A percentile compares a stretch with the other conserved stretches of the same genome.
These are phyloP conservation scores for Aspergillus pseudoviridinutans DNA, from an alignment of 2,329 filamentous ascomycete genomes.

Conservation along the genomic window DNA sequence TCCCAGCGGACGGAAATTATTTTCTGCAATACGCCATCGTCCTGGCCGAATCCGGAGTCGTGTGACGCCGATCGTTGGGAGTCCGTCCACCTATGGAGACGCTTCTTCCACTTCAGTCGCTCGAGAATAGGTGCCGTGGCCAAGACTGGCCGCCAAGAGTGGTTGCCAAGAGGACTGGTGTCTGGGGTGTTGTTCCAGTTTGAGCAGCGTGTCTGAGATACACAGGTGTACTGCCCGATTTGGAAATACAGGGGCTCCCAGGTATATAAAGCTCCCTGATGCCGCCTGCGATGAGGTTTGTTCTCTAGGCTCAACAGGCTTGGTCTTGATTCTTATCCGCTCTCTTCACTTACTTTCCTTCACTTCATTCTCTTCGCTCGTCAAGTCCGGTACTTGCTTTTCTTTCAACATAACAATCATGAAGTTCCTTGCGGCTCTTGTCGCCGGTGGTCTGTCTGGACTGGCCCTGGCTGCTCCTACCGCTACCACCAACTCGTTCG, in stretches of 20 bases:
- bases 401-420: neutral
- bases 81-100: neutral
- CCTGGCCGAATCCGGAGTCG: neutral
- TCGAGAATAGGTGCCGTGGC: neutral
- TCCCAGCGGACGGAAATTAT: neutral
- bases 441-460: slow-evolving; percentile 14
- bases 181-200: neutral
- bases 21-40: neutral
- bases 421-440: neutral
- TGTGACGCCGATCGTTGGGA: neutral
- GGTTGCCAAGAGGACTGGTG: neutral
- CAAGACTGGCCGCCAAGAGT: neutral
- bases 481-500: slow-evolving; percentile 12
- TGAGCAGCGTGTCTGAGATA: neutral
- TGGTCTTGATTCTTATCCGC: neutral
- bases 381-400: neutral
- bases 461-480: slow-evolving; percentile 26
- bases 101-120: neutral
- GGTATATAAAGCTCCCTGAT: neutral
- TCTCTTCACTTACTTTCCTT: neutral
- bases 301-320: neutral
- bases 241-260: neutral
- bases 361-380: neutral
- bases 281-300: neutral
- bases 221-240: neutral